Percentiles rank a stretch among this genome's conserved stretches.
These are phyloP conservation scores for Haplographium delicatum DNA, from an alignment of 495 filamentous ascomycete species.

Conservation along the genomic window DNA sequence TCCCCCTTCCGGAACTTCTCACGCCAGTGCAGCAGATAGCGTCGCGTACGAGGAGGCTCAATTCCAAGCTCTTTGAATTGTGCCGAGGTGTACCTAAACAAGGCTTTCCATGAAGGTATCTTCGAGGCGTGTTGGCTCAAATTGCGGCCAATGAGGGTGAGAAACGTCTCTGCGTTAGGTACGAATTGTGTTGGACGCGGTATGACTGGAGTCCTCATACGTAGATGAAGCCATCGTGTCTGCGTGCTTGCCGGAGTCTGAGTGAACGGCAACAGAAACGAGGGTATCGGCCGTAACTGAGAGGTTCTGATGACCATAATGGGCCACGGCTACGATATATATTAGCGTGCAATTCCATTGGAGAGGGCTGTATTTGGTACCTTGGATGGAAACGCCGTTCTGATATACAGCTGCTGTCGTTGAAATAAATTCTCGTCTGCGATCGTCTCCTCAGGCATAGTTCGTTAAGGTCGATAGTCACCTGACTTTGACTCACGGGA, in stretches of 20 bases:
- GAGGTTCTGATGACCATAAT: conserved; percentile 17
- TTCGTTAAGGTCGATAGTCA: neutral
- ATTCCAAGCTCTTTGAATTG: conserved; percentile 80
- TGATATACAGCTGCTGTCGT: neutral
- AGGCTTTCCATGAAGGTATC: conserved; percentile 79
- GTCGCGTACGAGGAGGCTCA: conserved; percentile 73
- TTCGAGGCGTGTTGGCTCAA: conserved; percentile 74
- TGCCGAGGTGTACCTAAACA: conserved; percentile 71
- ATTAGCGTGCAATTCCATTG: neutral
- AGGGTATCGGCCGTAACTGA: conserved; percentile 22
- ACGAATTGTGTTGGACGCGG: conserved; percentile 77
- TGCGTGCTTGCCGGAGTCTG: conserved; percentile 10
- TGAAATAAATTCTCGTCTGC: neutral
- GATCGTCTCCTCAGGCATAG: neutral
- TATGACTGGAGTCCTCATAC: conserved; percentile 40
- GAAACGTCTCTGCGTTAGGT: conserved; percentile 82
- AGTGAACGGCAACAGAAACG: conserved; percentile 23
- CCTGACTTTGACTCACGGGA: neutral
- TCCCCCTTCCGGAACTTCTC: conserved; percentile 72
- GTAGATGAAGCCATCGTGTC: conserved; percentile 19
- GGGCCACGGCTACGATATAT: neutral
- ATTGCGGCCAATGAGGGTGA: conserved; percentile 84
- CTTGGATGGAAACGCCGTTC: neutral
- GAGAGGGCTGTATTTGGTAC: neutral
- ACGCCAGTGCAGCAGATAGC: conserved; percentile 82